These are phyloP conservation scores for Hypoxylon intermedium DNA, from an alignment of 495 filamentous ascomycete genomes.

Conservation along the genomic window DNA sequence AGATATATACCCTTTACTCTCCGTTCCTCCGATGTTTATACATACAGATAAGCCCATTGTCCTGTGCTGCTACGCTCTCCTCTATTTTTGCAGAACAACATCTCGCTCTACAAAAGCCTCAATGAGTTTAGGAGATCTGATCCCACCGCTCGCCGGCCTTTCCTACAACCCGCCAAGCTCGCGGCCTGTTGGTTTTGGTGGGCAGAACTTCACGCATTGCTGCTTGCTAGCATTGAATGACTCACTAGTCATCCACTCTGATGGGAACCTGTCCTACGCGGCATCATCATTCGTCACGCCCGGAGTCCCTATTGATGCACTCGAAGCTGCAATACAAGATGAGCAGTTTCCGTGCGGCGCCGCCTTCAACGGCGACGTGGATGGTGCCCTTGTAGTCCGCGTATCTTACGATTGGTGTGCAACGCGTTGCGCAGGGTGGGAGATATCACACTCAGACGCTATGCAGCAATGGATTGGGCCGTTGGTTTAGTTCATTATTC, in stretches of 20 bases:
- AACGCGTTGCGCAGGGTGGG: constrained; percentile 33
- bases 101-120: not conserved
- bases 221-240: constrained; percentile 39
- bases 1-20: not conserved
- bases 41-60: too few relatives aligned
- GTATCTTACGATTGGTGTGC: constrained; percentile 40
- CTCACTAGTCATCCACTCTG: constrained; percentile 17
- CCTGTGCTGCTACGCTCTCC: not conserved
- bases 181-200: constrained; percentile 25
- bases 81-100: not conserved
- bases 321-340: constrained; percentile 16
- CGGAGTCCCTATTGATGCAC: constrained; percentile 15
- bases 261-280: constrained; percentile 37
- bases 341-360: constrained; percentile 49
- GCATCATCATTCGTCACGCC: constrained; percentile 31
- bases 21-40: not conserved
- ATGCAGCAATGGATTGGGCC: constrained; percentile 42
- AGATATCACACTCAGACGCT: constrained; percentile 25
- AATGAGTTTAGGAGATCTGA: constrained; percentile 29
- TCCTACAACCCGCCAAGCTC: constrained; percentile 9
- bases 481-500: constrained; percentile 44
- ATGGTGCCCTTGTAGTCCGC: constrained; percentile 41
- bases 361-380: constrained; percentile 37
- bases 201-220: constrained; percentile 42
- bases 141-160: constrained; percentile 41